Conservation (phyloP, 2,329 filamentous ascomycete species). For the Cytospora leucostoma region DNA sequence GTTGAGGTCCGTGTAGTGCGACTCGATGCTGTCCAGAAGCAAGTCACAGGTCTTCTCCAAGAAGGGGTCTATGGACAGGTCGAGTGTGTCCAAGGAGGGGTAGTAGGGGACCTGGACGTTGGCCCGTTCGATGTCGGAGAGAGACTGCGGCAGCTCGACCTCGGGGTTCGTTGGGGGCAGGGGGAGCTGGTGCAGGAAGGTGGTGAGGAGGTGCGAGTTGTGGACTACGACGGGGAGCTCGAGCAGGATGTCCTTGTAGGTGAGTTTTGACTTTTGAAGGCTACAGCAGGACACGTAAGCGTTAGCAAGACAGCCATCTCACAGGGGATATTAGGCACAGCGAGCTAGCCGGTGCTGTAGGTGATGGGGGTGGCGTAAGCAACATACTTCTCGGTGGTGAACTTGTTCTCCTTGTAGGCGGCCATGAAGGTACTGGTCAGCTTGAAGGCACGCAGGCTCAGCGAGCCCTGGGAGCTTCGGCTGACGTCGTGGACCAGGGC, state of each 20-base stretch:
- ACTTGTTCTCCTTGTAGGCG: conserved; percentile 95
- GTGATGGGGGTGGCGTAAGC: too few species aligned
- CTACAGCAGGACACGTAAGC: conserved; percentile 47
- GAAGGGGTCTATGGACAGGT: conserved; percentile 94
- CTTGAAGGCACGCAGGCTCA: conserved; percentile 89
- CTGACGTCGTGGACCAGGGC: conserved; percentile 94
- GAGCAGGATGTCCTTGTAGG: conserved; percentile 89
- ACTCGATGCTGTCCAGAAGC: conserved; percentile 93
- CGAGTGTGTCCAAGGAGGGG: conserved; percentile 86
- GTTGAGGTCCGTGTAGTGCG: conserved; percentile 97
- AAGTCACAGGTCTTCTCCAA: conserved; percentile 98
- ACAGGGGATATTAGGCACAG: too few species aligned
- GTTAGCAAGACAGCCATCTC: conserved; percentile 7
- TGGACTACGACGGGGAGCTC: conserved; percentile 89
- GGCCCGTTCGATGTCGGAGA: conserved; percentile 74
- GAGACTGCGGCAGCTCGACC: conserved; percentile 74
- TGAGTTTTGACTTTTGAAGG: conserved; percentile 89
- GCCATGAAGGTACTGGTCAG: conserved; percentile 85
- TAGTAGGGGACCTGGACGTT: conserved; percentile 67
- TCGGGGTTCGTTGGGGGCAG: conserved; percentile 64
- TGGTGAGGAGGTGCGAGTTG: conserved; percentile 96
- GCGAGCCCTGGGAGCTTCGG: conserved; percentile 86
- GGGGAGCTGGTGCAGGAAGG: conserved; percentile 91
- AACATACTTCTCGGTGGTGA: conserved; percentile 87
- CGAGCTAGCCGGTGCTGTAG: too few species aligned